A percentile compares a stretch with the other conserved stretches of the same genome.
These are phyloP conservation scores for Eremothecium gossypii DNA, from an alignment of 1,139 yeast genomes.

Conservation along the genomic window DNA sequence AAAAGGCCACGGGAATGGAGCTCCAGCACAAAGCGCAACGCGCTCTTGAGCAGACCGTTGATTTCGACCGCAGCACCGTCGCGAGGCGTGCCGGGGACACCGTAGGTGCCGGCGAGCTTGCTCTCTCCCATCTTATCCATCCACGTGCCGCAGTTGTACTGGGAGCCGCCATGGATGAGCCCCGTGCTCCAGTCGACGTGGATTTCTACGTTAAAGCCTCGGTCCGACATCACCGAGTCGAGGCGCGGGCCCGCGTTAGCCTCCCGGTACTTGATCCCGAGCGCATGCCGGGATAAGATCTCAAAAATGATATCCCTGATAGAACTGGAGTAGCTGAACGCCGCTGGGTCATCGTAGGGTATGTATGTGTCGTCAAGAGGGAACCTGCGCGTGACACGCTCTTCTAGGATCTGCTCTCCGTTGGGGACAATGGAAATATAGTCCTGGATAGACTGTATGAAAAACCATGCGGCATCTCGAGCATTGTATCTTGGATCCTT, in stretches of 20 bases:
- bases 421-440: slow-evolving; percentile 60
- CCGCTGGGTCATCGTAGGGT: slow-evolving; percentile 57
- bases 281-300: slow-evolving; percentile 75
- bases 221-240: slow-evolving; percentile 87
- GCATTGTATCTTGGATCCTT: slow-evolving; percentile 92
- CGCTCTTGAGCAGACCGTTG: slow-evolving; percentile 77
- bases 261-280: slow-evolving; percentile 79
- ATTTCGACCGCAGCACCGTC: slow-evolving; percentile 96
- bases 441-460: slow-evolving; percentile 77
- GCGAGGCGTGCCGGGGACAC: slow-evolving; percentile 93
- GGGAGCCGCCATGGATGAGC: slow-evolving; percentile 83
- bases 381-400: slow-evolving; percentile 70
- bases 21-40: slow-evolving; percentile 67
- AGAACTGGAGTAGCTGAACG: slow-evolving; percentile 62
- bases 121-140: slow-evolving; percentile 99
- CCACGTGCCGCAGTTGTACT: slow-evolving; percentile 95
- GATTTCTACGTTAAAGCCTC: slow-evolving; percentile 81
- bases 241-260: slow-evolving; percentile 88
- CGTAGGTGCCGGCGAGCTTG: slow-evolving; percentile 68
- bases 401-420: slow-evolving; percentile 60
- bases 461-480: slow-evolving; percentile 96
- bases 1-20: slow-evolving; percentile 48
- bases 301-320: slow-evolving; percentile 75
- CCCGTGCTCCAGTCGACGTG: slow-evolving; percentile 87
- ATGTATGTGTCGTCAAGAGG: slow-evolving; percentile 82